A percentile compares a stretch with the other conserved stretches of the same genome.
Conservation (phyloP, 2,329 filamentous ascomycete genomes). For the Sordariomycetes sp. region DNA sequence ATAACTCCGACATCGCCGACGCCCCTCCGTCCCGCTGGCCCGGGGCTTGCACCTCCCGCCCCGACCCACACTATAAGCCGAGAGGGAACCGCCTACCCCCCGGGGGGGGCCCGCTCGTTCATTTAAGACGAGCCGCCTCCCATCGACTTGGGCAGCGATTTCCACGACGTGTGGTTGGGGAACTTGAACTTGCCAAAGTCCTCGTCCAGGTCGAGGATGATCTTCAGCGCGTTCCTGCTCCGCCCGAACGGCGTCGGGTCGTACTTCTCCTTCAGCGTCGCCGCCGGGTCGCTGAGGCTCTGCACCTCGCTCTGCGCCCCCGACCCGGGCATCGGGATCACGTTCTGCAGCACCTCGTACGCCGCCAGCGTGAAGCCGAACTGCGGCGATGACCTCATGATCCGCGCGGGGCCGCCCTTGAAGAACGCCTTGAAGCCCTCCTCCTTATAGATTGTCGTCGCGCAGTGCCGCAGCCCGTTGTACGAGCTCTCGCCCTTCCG, state of each 20-base stretch:
- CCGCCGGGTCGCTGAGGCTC: conserved; percentile 47
- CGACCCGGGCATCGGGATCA: conserved; percentile 62
- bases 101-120: background rate
- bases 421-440: conserved; percentile 97
- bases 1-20: conserved; percentile 5
- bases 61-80: background rate
- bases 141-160: conserved; percentile 38
- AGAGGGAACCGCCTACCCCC: background rate
- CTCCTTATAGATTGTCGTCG: conserved; percentile 72
- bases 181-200: conserved; percentile 73
- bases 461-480: conserved; percentile 77
- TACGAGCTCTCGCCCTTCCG: conserved; percentile 89
- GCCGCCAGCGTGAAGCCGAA: conserved; percentile 96
- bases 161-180: conserved; percentile 41
- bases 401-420: conserved; percentile 93
- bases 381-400: conserved; percentile 88
- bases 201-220: conserved; percentile 88
- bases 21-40: background rate
- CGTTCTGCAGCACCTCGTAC: conserved; percentile 80
- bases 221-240: conserved; percentile 87
- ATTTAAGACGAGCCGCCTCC: conserved; percentile 12
- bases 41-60: background rate
- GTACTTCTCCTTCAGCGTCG: conserved; percentile 47
- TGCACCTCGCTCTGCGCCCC: conserved; percentile 45
- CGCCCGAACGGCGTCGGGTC: conserved; percentile 36